Conservation (phyloP, 257 asterid genomes). For the Oldenlandia corymbosa region DNA sequence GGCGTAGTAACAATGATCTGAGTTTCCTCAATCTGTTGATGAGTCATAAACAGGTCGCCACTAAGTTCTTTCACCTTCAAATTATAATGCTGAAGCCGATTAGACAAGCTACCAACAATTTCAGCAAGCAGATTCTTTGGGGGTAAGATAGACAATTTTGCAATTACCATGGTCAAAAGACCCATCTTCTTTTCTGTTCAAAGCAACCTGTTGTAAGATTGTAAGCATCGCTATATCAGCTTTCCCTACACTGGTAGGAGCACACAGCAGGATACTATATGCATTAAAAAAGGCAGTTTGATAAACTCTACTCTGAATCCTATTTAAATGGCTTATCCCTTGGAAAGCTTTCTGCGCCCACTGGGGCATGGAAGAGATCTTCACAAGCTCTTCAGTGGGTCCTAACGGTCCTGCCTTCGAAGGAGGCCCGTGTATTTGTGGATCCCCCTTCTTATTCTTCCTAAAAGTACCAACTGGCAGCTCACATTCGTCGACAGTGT, state of each 20-base stretch:
- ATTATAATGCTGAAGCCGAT: conserved; percentile 33
- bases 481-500: too few species aligned
- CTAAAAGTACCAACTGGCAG: conserved; percentile 30
- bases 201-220: conserved; percentile 35
- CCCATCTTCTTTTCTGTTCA: conserved; percentile 31
- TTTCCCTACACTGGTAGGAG: conserved; percentile 47
- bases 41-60: conserved; percentile 37
- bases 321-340: conserved; percentile 35
- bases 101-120: conserved; percentile 38
- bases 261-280: conserved; percentile 36
- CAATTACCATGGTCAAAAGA: conserved; percentile 26
- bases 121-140: conserved; percentile 44
- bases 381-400: conserved; percentile 28
- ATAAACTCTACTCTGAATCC: conserved; percentile 40
- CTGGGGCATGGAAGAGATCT: conserved; percentile 34
- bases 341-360: conserved; percentile 41
- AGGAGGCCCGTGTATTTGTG: conserved; percentile 39
- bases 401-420: conserved; percentile 28
- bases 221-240: conserved; percentile 45
- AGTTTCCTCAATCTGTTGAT: conserved; percentile 46
- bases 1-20: conserved; percentile 46
- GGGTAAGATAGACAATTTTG: conserved; percentile 43
- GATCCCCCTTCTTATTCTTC: conserved; percentile 31
- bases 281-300: conserved; percentile 37
- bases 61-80: conserved; percentile 39